These are phyloP conservation scores for Bacterosira constricta DNA, from an alignment of 108 stramenopile species.

Conservation along the genomic window DNA sequence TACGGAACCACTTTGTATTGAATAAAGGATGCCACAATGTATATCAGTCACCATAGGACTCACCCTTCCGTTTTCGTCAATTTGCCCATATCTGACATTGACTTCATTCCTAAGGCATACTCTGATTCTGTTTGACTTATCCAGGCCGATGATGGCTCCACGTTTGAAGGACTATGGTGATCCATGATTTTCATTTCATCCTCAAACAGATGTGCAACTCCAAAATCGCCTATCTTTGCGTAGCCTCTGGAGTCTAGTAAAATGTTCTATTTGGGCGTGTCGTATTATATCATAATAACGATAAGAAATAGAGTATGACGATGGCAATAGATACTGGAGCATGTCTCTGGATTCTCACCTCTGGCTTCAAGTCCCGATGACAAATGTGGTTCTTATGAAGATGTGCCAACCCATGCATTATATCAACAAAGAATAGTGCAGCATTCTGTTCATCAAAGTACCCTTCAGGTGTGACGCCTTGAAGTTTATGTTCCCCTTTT, in stretches of 20 bases:
- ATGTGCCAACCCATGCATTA: slow-evolving; percentile 81
- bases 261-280: slow-evolving; percentile 44
- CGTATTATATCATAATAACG: neutral
- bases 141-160: neutral
- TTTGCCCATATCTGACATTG: slow-evolving; percentile 57
- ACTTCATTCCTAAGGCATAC: slow-evolving; percentile 58
- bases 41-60: neutral
- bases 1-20: neutral
- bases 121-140: slow-evolving; percentile 10
- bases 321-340: neutral
- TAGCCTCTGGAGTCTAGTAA: slow-evolving; percentile 66
- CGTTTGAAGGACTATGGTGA: too few relatives aligned
- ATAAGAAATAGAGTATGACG: neutral
- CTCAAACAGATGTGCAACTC: slow-evolving; percentile 84
- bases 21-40: neutral
- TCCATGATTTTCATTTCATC: slow-evolving; percentile 49
- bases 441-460: slow-evolving; percentile 72
- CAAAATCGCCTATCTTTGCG: slow-evolving; percentile 87
- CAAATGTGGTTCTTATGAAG: slow-evolving; percentile 76
- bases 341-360: slow-evolving; percentile 28
- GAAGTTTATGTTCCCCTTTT: slow-evolving; percentile 17
- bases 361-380: slow-evolving; percentile 85
- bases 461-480: slow-evolving; percentile 46
- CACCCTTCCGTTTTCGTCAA: slow-evolving; percentile 75
- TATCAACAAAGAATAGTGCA: slow-evolving; percentile 77